Evolutionary conservation across 495 filamentous ascomycete genomes (phyloP).

Genomic region (Apiosordaria backusii): DNA sequence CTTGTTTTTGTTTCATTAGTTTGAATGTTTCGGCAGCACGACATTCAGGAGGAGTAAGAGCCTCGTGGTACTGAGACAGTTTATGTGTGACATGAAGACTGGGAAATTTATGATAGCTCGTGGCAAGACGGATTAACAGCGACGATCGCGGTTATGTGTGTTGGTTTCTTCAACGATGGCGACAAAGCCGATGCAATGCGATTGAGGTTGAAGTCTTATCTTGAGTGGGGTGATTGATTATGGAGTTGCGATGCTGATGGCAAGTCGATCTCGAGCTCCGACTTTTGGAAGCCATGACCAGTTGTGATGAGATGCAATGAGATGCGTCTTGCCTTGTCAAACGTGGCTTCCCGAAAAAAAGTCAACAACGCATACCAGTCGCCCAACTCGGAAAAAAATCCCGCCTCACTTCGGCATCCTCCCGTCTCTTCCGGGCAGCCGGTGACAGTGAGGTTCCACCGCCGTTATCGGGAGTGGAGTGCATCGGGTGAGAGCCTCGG

Average conservation of each 20-base stretch:
- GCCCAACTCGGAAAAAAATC: too few relatives aligned
- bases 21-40: not conserved
- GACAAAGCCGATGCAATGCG: not conserved
- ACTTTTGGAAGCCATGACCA: not conserved
- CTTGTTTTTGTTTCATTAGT: not conserved
- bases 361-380: not conserved
- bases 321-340: not conserved
- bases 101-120: not conserved
- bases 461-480: not conserved
- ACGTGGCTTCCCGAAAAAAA: too few relatives aligned
- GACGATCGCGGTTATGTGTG: not conserved
- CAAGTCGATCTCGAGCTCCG: not conserved
- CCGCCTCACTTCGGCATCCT: not conserved
- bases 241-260: not conserved
- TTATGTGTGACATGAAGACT: not conserved
- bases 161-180: not conserved
- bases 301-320: not conserved
- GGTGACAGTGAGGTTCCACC: not conserved
- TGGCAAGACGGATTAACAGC: not conserved
- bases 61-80: not conserved
- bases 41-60: not conserved
- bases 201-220: too few relatives aligned
- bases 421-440: not conserved
- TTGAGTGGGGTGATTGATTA: not conserved
- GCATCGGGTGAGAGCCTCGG: not conserved